Conservation (phyloP, 805 yeast species). For the Kurtzmaniella cleridarum region DNA sequence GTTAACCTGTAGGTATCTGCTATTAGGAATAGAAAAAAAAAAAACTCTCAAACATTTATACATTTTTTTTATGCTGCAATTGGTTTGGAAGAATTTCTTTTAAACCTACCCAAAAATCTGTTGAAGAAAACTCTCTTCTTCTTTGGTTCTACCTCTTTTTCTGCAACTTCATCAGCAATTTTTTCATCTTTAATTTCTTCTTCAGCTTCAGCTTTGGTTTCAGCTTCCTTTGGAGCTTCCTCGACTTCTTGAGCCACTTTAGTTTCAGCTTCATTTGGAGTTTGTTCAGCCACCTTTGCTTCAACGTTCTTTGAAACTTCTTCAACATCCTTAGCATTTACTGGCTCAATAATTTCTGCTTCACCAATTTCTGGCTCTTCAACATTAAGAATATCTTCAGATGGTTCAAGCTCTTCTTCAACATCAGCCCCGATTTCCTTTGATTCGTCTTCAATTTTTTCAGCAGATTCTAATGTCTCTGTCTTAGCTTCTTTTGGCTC, state of each 20-base stretch:
- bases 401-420: constrained; percentile 6
- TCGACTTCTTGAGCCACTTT: constrained; percentile 6
- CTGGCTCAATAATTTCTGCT: neutral
- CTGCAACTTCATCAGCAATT: constrained; percentile 11
- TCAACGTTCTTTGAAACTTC: neutral
- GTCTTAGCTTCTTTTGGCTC: constrained; percentile 5
- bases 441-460: constrained; percentile 3
- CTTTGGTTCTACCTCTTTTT: constrained; percentile 28
- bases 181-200: constrained; percentile 4
- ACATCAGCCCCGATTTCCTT: constrained; percentile 4
- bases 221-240: constrained; percentile 6
- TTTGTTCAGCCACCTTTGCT: constrained; percentile 3
- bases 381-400: constrained; percentile 5
- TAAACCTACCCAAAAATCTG: constrained; percentile 32
- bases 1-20: no score
- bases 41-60: no score
- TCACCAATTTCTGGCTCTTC: constrained; percentile 6
- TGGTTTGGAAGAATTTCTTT: constrained; percentile 17
- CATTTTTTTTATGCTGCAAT: no score
- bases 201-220: constrained; percentile 8
- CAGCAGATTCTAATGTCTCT: constrained; percentile 3
- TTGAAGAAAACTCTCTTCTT: constrained; percentile 30
- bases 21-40: no score
- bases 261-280: constrained; percentile 5
- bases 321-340: constrained; percentile 3